These are phyloP conservation scores for Colletotrichum tropicicola DNA, from an alignment of 2,329 filamentous ascomycete species.

Conservation along the genomic window DNA sequence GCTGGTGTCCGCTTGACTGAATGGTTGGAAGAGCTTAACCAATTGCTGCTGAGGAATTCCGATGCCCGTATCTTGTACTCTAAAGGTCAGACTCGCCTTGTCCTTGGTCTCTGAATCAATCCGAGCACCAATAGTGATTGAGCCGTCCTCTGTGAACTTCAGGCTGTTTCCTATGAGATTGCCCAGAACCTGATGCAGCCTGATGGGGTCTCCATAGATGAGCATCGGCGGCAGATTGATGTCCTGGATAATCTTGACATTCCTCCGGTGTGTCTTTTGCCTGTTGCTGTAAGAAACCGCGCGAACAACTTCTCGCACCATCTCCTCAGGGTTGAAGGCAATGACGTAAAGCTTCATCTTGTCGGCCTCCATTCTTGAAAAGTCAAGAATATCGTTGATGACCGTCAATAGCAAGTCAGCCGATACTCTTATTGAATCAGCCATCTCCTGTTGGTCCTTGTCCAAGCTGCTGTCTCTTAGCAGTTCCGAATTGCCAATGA, in stretches of 20 bases:
- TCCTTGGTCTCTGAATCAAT: conserved; percentile 77
- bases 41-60: conserved; percentile 86
- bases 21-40: conserved; percentile 88
- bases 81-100: conserved; percentile 80
- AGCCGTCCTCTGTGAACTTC: conserved; percentile 90
- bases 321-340: conserved; percentile 73
- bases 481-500: conserved; percentile 89
- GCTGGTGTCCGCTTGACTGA: conserved; percentile 91
- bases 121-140: conserved; percentile 82
- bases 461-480: conserved; percentile 79
- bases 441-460: conserved; percentile 83
- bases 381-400: conserved; percentile 96
- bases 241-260: conserved; percentile 73
- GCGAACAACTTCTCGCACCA: conserved; percentile 72
- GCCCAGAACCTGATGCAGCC: conserved; percentile 74
- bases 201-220: conserved; percentile 72
- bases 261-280: conserved; percentile 69
- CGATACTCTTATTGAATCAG: conserved; percentile 86
- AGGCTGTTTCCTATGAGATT: conserved; percentile 93
- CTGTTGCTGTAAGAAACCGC: conserved; percentile 73
- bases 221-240: conserved; percentile 80
- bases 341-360: conserved; percentile 84
- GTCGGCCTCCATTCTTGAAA: conserved; percentile 92
- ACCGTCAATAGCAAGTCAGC: conserved; percentile 89
- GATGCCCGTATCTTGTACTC: conserved; percentile 90